Percentiles rank a stretch among this genome's conserved stretches.
phyloP scores from a whole-genome alignment of 345 rosid genomes.

The Moricandia arvensis region DNA sequence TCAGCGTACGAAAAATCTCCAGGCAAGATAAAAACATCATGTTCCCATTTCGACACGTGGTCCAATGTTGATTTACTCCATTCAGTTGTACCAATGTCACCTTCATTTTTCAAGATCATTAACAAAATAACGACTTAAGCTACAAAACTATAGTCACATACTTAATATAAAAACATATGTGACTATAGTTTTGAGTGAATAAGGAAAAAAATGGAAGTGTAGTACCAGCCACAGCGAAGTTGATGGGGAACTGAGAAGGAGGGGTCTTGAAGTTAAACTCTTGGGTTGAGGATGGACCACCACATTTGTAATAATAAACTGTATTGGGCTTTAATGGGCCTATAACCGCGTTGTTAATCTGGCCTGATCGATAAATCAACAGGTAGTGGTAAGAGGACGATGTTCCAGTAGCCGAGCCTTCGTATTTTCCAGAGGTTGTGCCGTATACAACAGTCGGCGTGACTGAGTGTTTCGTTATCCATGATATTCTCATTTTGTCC shows the following conservation, averaged over 20 bases:
- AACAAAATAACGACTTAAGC: not conserved
- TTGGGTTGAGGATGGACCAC: constrained; percentile 40
- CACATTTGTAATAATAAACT: constrained; percentile 56
- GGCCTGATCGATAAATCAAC: constrained; percentile 49
- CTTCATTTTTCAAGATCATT: constrained; percentile 32
- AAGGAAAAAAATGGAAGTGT: not conserved
- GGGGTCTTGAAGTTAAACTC: constrained; percentile 64
- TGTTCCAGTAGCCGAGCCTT: constrained; percentile 39
- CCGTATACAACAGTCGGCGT: constrained; percentile 58
- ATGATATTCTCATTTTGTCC: constrained; percentile 66
- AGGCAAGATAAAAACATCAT: constrained; percentile 63
- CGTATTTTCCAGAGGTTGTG: constrained; percentile 42
- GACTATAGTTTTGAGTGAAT: too few relatives aligned
- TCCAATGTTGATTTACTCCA: constrained; percentile 68
- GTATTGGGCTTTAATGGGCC: constrained; percentile 66
- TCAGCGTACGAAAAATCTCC: constrained; percentile 84
- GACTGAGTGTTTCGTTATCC: constrained; percentile 46
- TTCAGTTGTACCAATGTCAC: constrained; percentile 78
- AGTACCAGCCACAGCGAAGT: constrained; percentile 61
- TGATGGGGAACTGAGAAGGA: constrained; percentile 61
- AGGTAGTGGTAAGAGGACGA: constrained; percentile 47
- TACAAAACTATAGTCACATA: not conserved
- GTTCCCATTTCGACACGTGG: constrained; percentile 53
- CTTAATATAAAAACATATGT: not conserved
- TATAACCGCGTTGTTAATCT: constrained; percentile 55